Percentiles rank a stretch among this genome's conserved stretches.
Evolutionary conservation across 108 stramenopile genomes (phyloP).

Genomic region (Pseudonitzschia multiseries): DNA sequence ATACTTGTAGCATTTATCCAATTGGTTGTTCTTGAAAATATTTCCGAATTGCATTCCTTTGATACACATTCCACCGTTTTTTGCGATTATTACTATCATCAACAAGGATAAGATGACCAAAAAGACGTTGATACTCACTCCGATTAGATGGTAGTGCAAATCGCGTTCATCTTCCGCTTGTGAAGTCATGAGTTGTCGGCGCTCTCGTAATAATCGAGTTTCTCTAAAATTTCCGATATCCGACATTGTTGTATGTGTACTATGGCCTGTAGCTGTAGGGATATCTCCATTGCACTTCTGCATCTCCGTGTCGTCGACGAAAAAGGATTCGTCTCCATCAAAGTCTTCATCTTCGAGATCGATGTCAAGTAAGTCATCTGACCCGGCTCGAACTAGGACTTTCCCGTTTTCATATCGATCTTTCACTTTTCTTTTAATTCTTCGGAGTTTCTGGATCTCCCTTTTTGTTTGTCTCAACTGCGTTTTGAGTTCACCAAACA

Average conservation of each 20-base stretch:
- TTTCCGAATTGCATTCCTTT: conserved; percentile 17
- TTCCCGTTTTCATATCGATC: conserved; percentile 9
- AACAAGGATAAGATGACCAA: conserved; percentile 26
- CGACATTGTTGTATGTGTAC: neutral
- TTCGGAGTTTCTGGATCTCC: conserved; percentile 13
- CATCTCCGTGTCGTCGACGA: conserved; percentile 4
- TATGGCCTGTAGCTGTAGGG: neutral
- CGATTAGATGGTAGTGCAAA: conserved; percentile 27
- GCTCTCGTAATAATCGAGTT: conserved; percentile 25
- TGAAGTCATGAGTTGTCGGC: conserved; percentile 23
- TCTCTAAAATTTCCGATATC: conserved; percentile 33
- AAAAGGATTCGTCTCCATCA: neutral
- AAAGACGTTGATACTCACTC: conserved; percentile 30
- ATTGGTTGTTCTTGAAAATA: conserved; percentile 24
- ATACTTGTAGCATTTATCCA: conserved; percentile 30
- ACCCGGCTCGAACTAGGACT: neutral
- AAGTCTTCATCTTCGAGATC: neutral
- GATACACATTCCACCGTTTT: conserved; percentile 39
- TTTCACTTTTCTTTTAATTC: conserved; percentile 18
- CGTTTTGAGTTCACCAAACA: conserved; percentile 15
- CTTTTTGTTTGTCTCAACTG: conserved; percentile 20
- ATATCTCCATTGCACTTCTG: neutral
- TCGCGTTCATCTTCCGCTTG: conserved; percentile 20
- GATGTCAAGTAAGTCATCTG: neutral
- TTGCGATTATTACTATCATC: conserved; percentile 31